Evolutionary conservation across 495 filamentous ascomycete species (phyloP), one percentile per base, ranked within the genome.

Genomic region (Bombardia bombarda): DNA sequence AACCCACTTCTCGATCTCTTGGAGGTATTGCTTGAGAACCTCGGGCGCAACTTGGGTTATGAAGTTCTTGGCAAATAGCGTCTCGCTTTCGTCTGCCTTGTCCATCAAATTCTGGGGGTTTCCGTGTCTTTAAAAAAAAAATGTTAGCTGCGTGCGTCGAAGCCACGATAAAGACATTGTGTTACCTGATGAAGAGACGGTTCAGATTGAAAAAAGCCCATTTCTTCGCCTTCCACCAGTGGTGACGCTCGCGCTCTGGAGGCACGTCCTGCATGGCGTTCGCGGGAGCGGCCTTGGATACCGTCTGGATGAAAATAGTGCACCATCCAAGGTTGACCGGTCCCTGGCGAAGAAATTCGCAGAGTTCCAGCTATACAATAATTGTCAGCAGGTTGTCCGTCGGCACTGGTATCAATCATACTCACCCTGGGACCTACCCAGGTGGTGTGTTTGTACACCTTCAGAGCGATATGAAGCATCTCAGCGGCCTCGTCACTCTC

Each of bases 171-270:
- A 30, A 57, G 77, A 33, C n/a, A n/a, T n/a, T n/a, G n/a, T n/a
- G n/a, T n/a, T 71, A 90, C 86, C 90, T 77, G 45, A 95, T 90
- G 61, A 90, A 98, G 9, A 97, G 77, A 49, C 92, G 77, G 63
- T 98, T 98, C 42, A 98, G 69, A 65, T 96, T 97, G 51, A 87
- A 90, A 61, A 96, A 97, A 5, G 90, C 83, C 93, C 92, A 97
- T 65, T 97, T 98, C 83, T 97, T 98, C 40, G 88, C 85, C 74
- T 97, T 98, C 90, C 92, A 98, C 90, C 92, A 98, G 59, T 95
- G 87, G 59, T 95, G 89, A 42, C 78, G 73, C 60, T 95, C 93
- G 21, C 93, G 78, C 56, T 97, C 93, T 16, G 86, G 79, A 32
- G 83, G 67, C 33, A 94, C 87, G 32, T 95, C 90, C 39, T 71